phyloP scores from a whole-genome alignment of 148 eudicot genomes.

The Gaultheria prostrata region DNA sequence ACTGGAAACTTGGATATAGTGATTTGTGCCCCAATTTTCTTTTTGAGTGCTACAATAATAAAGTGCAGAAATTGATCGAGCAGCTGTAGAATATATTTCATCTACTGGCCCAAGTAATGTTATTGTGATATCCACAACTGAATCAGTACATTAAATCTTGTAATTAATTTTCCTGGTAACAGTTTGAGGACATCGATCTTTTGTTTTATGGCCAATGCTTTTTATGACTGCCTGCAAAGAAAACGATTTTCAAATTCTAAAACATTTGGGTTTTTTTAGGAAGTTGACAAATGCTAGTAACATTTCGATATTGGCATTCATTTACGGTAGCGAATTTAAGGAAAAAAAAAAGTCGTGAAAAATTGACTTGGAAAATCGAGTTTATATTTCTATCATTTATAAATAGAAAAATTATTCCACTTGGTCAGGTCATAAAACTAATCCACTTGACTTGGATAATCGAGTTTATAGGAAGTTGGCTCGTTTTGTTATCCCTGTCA shows the following conservation, averaged over 20 bases:
- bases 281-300: not conserved
- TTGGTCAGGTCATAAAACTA: no score
- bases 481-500: no score
- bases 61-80: not conserved
- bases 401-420: no score
- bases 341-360: no score
- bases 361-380: no score
- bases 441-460: no score
- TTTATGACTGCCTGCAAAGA: not conserved
- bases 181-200: not conserved
- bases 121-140: not conserved
- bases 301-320: not conserved
- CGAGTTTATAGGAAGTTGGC: no score
- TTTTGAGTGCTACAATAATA: not conserved
- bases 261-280: not conserved
- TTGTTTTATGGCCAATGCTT: no score
- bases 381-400: no score
- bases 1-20: not conserved
- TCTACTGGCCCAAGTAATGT: not conserved
- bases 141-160: not conserved
- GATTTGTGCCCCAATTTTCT: not conserved
- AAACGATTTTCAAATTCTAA: not conserved
- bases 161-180: not conserved
- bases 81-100: not conserved
- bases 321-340: no score